Base-by-base conservation (phyloP, 305 asterid genomes). In the Fraxinus latifolia region DNA sequence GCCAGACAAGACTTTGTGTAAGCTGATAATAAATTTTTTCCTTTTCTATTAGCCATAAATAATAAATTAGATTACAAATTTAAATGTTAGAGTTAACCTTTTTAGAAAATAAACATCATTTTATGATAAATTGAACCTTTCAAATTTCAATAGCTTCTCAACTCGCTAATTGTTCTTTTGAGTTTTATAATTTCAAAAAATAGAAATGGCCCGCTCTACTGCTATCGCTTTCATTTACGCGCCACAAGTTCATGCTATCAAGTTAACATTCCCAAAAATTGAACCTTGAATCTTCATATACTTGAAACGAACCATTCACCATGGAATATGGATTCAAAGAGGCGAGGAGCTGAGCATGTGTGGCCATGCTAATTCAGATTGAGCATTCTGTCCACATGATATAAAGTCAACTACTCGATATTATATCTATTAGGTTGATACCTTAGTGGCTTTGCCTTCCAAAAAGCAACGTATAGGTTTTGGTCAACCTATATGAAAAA, bases 1-100 rank as follows among this genome's bases (percentile, higher is more conserved):
- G 55, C 78, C 14, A 1, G 7, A 79, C 80, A 79, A 68, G 80
- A 32, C 77, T 19, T 55, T 82, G 34, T 76, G 74, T 74, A 82
- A 81, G 83, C 7, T 47, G 6, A 47, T 14, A 14, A 14, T 2
- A 11, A 14, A 0, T 0, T 47, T 47, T 47, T 47, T 14, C 58
- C 5, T 47, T 47, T 47, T 3, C 5, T 5, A 55, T 0, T 1
- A 42, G 53, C 4, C n/a, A 42, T 42, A 42, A 42, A 42, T 42
- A 4, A 42, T 42, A 42, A 42, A 42, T 42, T 42, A 11, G n/a
- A 42, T 42, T 42, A 42, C n/a, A 42, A 42, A 7, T 12, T 7
- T 9, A 44, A 44, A 12, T 44, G 55, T 44, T 44, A 31, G 4
- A 42, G 50, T 42, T 42, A 9, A 39, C n/a, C 5, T 3, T 42